These are phyloP conservation scores for Lithospermum erythrorhizon DNA, from an alignment of 257 asterid species.

Conservation along the genomic window DNA sequence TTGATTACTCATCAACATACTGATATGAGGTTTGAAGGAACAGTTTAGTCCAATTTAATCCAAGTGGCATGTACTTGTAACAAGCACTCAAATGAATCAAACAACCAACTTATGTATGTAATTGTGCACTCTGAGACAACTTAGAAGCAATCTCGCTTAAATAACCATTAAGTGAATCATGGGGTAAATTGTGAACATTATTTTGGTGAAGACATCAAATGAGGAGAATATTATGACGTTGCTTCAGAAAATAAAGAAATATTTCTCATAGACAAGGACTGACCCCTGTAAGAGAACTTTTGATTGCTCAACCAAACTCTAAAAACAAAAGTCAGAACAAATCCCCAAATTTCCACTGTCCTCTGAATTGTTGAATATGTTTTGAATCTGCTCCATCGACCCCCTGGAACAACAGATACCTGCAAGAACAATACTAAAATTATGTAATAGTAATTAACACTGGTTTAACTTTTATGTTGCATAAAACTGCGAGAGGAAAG, in stretches of 20 bases:
- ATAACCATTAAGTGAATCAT: background rate
- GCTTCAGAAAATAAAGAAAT: background rate
- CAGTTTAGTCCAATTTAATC: too few relatives aligned
- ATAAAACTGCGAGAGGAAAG: background rate
- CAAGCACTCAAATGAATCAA: too few relatives aligned
- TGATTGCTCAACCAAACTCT: conserved; percentile 79
- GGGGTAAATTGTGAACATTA: background rate
- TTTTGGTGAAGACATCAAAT: background rate
- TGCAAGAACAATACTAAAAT: conserved; percentile 16
- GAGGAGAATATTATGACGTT: background rate
- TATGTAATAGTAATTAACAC: background rate
- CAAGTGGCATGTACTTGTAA: too few relatives aligned
- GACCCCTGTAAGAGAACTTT: conserved; percentile 82
- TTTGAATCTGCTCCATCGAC: conserved; percentile 91
- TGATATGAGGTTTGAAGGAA: too few relatives aligned
- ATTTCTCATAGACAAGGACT: conserved; percentile 13
- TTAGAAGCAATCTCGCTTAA: background rate
- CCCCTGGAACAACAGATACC: conserved; percentile 98
- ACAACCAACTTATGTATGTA: too few relatives aligned
- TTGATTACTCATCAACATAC: too few relatives aligned
- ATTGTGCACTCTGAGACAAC: background rate
- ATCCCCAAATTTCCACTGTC: conserved; percentile 95
- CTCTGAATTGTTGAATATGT: conserved; percentile 94
- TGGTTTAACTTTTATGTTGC: background rate
- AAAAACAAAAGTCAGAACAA: conserved; percentile 69